These are phyloP conservation scores for Hydrangea macrophylla DNA, from an alignment of 148 eudicot genomes.

Conservation along the genomic window DNA sequence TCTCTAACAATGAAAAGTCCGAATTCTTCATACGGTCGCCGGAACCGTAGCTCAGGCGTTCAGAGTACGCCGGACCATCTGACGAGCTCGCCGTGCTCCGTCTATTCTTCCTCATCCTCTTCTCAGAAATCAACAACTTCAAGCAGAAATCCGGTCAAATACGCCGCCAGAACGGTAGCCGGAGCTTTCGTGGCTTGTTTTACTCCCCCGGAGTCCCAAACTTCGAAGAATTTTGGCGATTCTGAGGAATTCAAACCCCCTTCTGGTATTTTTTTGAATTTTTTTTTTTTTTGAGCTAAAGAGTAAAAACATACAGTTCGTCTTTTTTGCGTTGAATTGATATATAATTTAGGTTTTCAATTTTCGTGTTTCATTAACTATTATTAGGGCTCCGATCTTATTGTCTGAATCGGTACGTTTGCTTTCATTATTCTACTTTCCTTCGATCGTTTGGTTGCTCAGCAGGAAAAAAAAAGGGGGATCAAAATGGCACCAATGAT, in stretches of 20 bases:
- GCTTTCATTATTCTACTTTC: too few relatives aligned
- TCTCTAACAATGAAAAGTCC: conserved; percentile 1
- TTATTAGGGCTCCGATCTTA: background rate
- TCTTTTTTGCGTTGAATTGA: too few relatives aligned
- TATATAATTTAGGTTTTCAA: background rate
- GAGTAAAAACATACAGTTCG: background rate
- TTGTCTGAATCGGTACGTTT: background rate
- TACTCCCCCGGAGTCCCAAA: conserved; percentile 56
- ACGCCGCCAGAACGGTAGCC: conserved; percentile 52
- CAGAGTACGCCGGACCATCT: conserved; percentile 25
- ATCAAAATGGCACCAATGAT: too few relatives aligned
- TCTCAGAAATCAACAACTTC: conserved; percentile 35
- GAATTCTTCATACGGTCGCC: conserved; percentile 14
- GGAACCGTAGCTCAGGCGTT: conserved; percentile 23
- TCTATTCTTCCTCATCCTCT: conserved; percentile 35
- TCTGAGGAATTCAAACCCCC: conserved; percentile 12
- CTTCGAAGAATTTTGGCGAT: conserved; percentile 10
- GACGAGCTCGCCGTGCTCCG: conserved; percentile 23
- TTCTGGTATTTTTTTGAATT: conserved; percentile 23
- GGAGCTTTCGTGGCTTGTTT: conserved; percentile 61
- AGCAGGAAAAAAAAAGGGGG: background rate
- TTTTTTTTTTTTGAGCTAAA: background rate
- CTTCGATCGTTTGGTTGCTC: background rate
- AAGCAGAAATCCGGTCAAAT: conserved; percentile 30
- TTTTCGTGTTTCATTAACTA: background rate